phyloP scores from a whole-genome alignment of 2,329 filamentous ascomycete species.

The Ceratocystis papillata region DNA sequence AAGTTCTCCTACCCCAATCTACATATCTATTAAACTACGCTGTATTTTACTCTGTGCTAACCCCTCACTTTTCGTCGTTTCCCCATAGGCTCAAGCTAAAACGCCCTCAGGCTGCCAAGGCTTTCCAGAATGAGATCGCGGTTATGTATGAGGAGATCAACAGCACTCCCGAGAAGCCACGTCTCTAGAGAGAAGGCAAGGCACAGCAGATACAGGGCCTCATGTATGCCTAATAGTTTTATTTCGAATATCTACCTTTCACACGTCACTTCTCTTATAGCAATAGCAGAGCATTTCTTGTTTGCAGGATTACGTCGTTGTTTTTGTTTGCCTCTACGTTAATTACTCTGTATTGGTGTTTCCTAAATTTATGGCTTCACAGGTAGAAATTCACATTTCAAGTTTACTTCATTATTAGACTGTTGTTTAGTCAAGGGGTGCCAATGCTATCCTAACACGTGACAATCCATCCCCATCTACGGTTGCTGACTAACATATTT shows the following conservation, averaged over 20 bases:
- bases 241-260: not conserved
- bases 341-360: not conserved
- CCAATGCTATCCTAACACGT: not conserved
- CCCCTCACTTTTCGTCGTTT: not conserved
- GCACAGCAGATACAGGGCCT: too few relatives aligned
- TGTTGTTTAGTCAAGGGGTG: too few relatives aligned
- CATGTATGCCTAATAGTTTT: not conserved
- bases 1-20: slow-evolving; percentile 35
- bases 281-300: not conserved
- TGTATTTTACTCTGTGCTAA: not conserved
- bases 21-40: not conserved
- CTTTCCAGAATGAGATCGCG: slow-evolving; percentile 44
- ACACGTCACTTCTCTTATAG: not conserved
- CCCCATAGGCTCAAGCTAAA: slow-evolving; percentile 46
- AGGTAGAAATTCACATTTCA: slow-evolving; percentile 1
- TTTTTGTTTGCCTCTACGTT: not conserved
- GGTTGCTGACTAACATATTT: not conserved
- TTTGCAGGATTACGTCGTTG: not conserved
- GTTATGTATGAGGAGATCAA: slow-evolving; percentile 47
- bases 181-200: slow-evolving; percentile 3
- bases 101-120: slow-evolving; percentile 45
- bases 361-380: not conserved
- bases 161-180: slow-evolving; percentile 15
- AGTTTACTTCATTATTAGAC: not conserved
- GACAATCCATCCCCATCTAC: not conserved